A percentile compares a stretch with the other conserved stretches of the same genome.
Evolutionary conservation across 768 basidiomycete genomes (phyloP).

Genomic region (Sarcodon aspratus): DNA sequence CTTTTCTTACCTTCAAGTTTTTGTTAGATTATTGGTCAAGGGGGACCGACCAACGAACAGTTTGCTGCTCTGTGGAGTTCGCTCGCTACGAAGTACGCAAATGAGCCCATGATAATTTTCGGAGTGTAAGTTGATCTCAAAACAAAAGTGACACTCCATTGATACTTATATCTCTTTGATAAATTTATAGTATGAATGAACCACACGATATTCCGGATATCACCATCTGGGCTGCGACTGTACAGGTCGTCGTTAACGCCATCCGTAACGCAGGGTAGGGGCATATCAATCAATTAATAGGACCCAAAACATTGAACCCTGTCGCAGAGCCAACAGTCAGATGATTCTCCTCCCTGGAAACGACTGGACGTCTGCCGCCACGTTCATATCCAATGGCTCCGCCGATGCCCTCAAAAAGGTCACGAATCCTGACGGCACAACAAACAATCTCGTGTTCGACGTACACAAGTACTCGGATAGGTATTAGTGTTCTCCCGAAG

Average conservation of each 20-base stretch:
- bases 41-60: constrained; percentile 29
- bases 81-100: constrained; percentile 26
- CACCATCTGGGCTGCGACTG: constrained; percentile 21
- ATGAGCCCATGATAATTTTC: constrained; percentile 23
- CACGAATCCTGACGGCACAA: constrained; percentile 28
- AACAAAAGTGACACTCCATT: not conserved
- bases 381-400: constrained; percentile 27
- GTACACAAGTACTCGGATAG: constrained; percentile 34
- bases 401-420: constrained; percentile 27
- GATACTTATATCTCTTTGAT: constrained; percentile 10
- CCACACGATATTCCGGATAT: constrained; percentile 32
- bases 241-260: constrained; percentile 29
- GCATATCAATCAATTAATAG: not conserved
- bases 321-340: constrained; percentile 35
- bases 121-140: constrained; percentile 3
- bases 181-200: constrained; percentile 39
- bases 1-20: not conserved
- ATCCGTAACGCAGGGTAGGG: constrained; percentile 29
- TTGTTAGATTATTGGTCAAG: constrained; percentile 24
- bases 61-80: constrained; percentile 29
- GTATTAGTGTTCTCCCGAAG: constrained; percentile 5
- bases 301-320: not conserved
- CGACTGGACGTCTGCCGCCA: constrained; percentile 26
- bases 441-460: constrained; percentile 29
- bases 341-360: constrained; percentile 32